A percentile compares a stretch with the other conserved stretches of the same genome.
phyloP scores from a whole-genome alignment of 768 basidiomycete genomes.

The Xerocomellus chrysenteron region DNA sequence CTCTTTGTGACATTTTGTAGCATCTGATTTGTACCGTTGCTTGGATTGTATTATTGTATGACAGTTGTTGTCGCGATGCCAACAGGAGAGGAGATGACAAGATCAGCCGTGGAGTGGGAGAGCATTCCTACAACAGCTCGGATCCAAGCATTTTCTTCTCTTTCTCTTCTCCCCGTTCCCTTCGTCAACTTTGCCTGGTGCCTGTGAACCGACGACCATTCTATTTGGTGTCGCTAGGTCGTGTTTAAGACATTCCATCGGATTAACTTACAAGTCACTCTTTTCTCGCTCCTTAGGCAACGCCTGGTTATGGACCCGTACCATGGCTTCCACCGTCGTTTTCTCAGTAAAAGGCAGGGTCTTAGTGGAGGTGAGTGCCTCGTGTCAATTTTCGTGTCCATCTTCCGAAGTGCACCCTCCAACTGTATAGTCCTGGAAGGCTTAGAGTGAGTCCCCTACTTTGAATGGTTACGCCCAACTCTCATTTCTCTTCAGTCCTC shows the following conservation, averaged over 20 bases:
- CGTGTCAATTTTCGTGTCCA: not conserved
- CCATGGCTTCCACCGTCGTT: conserved; percentile 15
- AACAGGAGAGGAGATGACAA: conserved; percentile 21
- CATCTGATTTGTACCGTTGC: conserved; percentile 6
- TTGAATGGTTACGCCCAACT: not conserved
- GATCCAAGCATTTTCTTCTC: not conserved
- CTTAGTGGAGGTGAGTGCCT: conserved; percentile 28
- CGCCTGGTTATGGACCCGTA: conserved; percentile 21
- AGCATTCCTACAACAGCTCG: not conserved
- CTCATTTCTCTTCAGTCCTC: conserved; percentile 11
- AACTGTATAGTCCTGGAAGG: conserved; percentile 11
- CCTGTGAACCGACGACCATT: conserved; percentile 1
- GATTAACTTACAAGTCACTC: conserved; percentile 18
- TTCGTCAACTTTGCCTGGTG: not conserved
- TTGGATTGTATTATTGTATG: conserved; percentile 1
- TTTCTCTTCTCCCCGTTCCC: not conserved
- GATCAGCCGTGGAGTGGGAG: conserved; percentile 15
- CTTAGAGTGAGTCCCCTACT: conserved; percentile 23
- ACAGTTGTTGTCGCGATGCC: conserved; percentile 30
- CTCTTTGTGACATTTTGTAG: conserved; percentile 8
- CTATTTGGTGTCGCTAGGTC: not conserved
- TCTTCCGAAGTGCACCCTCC: not conserved
- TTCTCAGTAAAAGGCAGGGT: conserved; percentile 27
- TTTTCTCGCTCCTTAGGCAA: conserved; percentile 19
- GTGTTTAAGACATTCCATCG: not conserved